phyloP scores from a whole-genome alignment of 148 eudicot genomes.

The Fallopia convolvulus region DNA sequence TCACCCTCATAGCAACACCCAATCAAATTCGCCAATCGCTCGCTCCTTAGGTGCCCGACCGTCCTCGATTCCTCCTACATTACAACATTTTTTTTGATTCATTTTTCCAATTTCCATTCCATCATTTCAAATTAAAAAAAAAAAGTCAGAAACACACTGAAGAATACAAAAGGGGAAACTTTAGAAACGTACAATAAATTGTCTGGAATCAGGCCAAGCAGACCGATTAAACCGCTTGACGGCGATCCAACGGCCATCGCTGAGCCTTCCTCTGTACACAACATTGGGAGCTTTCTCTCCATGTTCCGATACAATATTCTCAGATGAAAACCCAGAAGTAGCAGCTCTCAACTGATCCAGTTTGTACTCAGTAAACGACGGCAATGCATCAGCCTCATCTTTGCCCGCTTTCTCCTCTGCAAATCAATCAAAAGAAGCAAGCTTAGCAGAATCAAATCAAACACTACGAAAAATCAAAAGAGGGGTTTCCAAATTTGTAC shows the following conservation, averaged over 20 bases:
- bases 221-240: conserved; percentile 77
- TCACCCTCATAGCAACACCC: conserved; percentile 79
- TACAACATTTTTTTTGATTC: conserved; percentile 5
- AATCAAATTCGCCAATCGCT: conserved; percentile 65
- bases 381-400: conserved; percentile 39
- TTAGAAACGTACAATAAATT: conserved; percentile 46
- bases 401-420: conserved; percentile 41
- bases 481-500: conserved; percentile 17
- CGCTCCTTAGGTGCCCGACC: conserved; percentile 74
- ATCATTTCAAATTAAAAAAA: conserved; percentile 3
- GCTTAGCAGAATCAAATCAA: neutral
- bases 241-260: conserved; percentile 61
- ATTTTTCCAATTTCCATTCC: conserved; percentile 16
- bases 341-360: conserved; percentile 61
- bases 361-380: conserved; percentile 54
- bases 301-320: conserved; percentile 77
- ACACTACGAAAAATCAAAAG: conserved; percentile 1
- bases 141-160: neutral
- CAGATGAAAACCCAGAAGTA: conserved; percentile 55
- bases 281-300: conserved; percentile 89
- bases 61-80: conserved; percentile 67
- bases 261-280: conserved; percentile 59
- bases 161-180: neutral
- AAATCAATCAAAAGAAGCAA: neutral
- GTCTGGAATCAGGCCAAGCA: conserved; percentile 83